phyloP scores from a whole-genome alignment of 2,329 filamentous ascomycete genomes.

The Orbilia brochopaga region DNA sequence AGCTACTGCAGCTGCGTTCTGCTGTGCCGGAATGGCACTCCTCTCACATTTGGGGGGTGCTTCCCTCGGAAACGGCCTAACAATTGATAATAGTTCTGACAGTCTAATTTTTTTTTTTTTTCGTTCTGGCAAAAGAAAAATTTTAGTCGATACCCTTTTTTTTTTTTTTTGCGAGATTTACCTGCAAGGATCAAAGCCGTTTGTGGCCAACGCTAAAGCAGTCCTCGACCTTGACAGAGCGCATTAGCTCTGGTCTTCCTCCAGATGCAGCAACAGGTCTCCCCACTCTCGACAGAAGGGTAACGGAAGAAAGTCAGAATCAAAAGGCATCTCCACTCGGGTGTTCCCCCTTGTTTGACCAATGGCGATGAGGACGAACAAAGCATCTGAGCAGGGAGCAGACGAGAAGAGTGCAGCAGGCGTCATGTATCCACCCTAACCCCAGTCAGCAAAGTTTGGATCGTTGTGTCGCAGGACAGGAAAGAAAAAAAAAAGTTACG shows the following conservation, averaged over 20 bases:
- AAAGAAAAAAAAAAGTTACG: constrained; percentile 41
- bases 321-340: constrained; percentile 50
- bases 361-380: constrained; percentile 49
- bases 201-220: constrained; percentile 51
- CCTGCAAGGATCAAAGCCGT: constrained; percentile 45
- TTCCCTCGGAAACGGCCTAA: constrained; percentile 40
- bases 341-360: constrained; percentile 50
- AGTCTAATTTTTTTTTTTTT: constrained; percentile 6
- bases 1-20: too few relatives aligned
- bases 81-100: constrained; percentile 31
- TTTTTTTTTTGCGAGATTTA: constrained; percentile 49
- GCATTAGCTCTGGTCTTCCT: constrained; percentile 49
- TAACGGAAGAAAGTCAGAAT: constrained; percentile 48
- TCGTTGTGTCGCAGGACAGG: constrained; percentile 49
- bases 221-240: constrained; percentile 47
- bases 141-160: constrained; percentile 9
- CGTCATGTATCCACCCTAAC: constrained; percentile 50
- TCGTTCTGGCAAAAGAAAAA: constrained; percentile 34
- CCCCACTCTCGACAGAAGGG: constrained; percentile 50
- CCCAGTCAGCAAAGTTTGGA: constrained; percentile 51
- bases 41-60: constrained; percentile 21
- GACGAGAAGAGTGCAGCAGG: constrained; percentile 49
- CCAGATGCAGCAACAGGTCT: constrained; percentile 52
- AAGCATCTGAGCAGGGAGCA: constrained; percentile 49
- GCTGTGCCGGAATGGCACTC: background rate